A percentile compares a stretch with the other conserved stretches of the same genome.
phyloP scores from a whole-genome alignment of 768 basidiomycete genomes.

The Sistotremastrum suecicum region DNA sequence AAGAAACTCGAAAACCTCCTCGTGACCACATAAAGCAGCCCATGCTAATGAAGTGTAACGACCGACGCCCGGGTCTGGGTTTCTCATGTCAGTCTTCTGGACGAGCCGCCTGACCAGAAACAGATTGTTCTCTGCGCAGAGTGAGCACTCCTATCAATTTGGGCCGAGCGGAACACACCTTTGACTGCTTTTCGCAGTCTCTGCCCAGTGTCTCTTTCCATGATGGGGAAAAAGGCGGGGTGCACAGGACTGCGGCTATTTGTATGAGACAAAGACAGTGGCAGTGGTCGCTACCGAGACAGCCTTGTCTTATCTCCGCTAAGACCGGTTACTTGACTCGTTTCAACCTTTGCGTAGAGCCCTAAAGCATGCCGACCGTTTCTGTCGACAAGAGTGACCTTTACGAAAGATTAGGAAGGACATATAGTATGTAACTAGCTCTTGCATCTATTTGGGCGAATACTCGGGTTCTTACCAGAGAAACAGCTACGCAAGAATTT shows the following conservation, averaged over 20 bases:
- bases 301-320: no score
- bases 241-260: no score
- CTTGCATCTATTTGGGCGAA: constrained; percentile 3
- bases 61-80: constrained; percentile 63
- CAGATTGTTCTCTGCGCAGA: constrained; percentile 73
- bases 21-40: constrained; percentile 78
- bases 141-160: constrained; percentile 1
- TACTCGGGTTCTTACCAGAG: constrained; percentile 8
- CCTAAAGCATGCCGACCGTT: constrained; percentile 74
- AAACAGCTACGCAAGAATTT: constrained; percentile 80
- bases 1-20: constrained; percentile 89
- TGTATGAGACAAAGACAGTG: no score
- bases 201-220: constrained; percentile 66
- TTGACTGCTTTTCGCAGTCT: constrained; percentile 71
- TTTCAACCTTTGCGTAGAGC: not conserved
- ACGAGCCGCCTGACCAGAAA: constrained; percentile 83
- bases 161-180: constrained; percentile 26
- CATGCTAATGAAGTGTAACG: constrained; percentile 84
- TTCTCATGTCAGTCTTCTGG: constrained; percentile 78
- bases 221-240: constrained; percentile 33
- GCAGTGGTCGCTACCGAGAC: no score
- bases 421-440: constrained; percentile 47
- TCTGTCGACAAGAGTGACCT: constrained; percentile 93
- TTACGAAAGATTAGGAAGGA: constrained; percentile 69
- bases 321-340: no score